Percentiles rank a stretch among this genome's conserved stretches.
Conservation (phyloP, 1,284 basidiomycete species). For the Boletus sp. region DNA sequence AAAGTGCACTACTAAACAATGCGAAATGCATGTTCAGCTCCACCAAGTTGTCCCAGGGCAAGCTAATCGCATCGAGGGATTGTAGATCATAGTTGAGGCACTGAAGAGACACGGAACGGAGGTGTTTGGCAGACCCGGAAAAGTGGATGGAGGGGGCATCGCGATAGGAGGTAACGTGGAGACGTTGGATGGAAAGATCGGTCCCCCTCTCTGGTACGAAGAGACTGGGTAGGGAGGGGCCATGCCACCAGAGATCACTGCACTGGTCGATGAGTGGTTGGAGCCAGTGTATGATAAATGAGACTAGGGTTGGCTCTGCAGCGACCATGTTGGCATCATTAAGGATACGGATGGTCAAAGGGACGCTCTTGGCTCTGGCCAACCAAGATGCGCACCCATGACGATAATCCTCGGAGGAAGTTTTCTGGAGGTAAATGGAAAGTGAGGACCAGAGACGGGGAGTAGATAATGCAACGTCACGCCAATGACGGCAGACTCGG, state of each 20-base stretch:
- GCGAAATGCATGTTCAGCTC: constrained; percentile 38
- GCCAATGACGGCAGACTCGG: constrained; percentile 34
- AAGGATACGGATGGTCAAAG: constrained; percentile 33
- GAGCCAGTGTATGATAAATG: constrained; percentile 28
- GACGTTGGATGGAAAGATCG: constrained; percentile 18
- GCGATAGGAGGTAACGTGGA: constrained; percentile 30
- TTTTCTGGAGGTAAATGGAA: constrained; percentile 24
- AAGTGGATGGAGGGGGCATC: constrained; percentile 25
- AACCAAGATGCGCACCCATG: constrained; percentile 33
- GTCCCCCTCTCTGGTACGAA: constrained; percentile 16
- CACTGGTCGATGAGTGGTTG: constrained; percentile 26
- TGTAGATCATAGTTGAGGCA: constrained; percentile 29
- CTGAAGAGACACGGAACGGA: constrained; percentile 28
- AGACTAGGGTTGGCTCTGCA: constrained; percentile 6
- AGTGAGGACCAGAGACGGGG: constrained; percentile 35
- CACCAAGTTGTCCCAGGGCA: constrained; percentile 32
- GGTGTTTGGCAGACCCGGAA: constrained; percentile 20
- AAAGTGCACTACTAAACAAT: constrained; percentile 28
- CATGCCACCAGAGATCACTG: constrained; percentile 40
- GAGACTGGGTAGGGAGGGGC: constrained; percentile 29
- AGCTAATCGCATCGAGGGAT: constrained; percentile 28
- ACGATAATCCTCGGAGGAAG: constrained; percentile 16
- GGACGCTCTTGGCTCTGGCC: constrained; percentile 34
- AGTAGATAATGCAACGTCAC: constrained; percentile 31
- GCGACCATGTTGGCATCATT: constrained; percentile 27